A percentile compares a stretch with the other conserved stretches of the same genome.
Evolutionary conservation across 257 asterid species (phyloP).

Genomic region (Solanum chaucha): DNA sequence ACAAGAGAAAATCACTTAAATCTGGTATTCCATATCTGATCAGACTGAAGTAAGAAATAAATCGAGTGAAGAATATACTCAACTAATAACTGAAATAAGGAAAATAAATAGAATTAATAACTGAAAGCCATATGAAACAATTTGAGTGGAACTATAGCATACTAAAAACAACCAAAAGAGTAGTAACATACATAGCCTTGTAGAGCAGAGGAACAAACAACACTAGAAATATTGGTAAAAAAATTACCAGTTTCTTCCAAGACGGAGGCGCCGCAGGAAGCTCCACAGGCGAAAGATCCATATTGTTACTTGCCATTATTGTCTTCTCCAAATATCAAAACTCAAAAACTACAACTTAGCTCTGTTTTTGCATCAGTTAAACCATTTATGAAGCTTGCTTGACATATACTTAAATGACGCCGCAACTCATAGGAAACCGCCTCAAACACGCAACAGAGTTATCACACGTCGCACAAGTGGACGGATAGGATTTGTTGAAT

Average conservation of each 20-base stretch:
- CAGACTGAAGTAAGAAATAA: not conserved
- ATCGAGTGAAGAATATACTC: not conserved
- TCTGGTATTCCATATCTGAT: not conserved
- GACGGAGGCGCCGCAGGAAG: constrained; percentile 68
- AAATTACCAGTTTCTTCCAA: constrained; percentile 61
- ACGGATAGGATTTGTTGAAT: not conserved
- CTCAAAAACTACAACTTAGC: not conserved
- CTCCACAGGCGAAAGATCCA: constrained; percentile 43
- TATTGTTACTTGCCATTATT: not conserved
- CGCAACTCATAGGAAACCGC: not conserved
- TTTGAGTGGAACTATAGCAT: not conserved
- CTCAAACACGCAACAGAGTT: not conserved
- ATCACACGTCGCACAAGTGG: not conserved
- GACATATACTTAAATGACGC: not conserved
- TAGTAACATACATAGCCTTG: not conserved
- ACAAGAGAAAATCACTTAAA: not conserved
- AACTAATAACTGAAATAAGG: not conserved
- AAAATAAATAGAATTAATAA: not conserved
- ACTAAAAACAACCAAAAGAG: not conserved
- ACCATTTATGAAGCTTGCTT: not conserved
- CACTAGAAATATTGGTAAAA: not conserved
- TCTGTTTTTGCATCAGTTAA: not conserved
- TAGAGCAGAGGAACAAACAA: not conserved
- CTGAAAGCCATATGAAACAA: not conserved
- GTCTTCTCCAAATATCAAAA: not conserved